phyloP scores from a whole-genome alignment of 257 asterid genomes.

The Fraxinus anomala region DNA sequence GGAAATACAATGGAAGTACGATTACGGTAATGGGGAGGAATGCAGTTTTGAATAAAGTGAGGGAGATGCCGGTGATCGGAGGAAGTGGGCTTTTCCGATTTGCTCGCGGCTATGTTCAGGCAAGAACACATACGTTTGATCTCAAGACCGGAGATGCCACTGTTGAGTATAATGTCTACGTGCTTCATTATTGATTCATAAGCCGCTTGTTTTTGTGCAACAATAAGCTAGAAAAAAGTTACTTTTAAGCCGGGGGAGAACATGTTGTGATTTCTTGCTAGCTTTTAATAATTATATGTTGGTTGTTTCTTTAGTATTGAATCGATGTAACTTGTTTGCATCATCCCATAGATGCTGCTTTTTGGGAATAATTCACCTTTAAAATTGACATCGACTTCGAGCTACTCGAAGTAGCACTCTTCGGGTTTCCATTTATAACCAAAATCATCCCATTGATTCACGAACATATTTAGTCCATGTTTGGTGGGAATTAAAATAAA shows the following conservation, averaged over 20 bases:
- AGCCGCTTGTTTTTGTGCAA: not conserved
- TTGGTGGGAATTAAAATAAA: too few species aligned
- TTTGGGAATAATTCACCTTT: too few species aligned
- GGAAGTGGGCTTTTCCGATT: conserved; percentile 74
- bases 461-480: too few species aligned
- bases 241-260: not conserved
- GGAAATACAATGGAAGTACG: conserved; percentile 64
- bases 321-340: too few species aligned
- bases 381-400: too few species aligned
- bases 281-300: too few species aligned
- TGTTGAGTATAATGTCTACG: conserved; percentile 58
- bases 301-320: not conserved
- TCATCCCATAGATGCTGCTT: too few species aligned
- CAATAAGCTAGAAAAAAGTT: not conserved
- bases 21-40: conserved; percentile 60
- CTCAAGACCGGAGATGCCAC: conserved; percentile 54
- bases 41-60: conserved; percentile 34
- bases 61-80: conserved; percentile 78
- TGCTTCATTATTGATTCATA: conserved; percentile 46
- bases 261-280: not conserved
- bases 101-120: conserved; percentile 63
- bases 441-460: too few species aligned
- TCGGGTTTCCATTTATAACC: too few species aligned
- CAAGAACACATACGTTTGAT: conserved; percentile 48
- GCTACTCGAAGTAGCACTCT: too few species aligned